A percentile compares a stretch with the other conserved stretches of the same genome.
These are phyloP conservation scores for Verticillium alfalfae DNA, from an alignment of 2,329 filamentous ascomycete species.

Conservation along the genomic window DNA sequence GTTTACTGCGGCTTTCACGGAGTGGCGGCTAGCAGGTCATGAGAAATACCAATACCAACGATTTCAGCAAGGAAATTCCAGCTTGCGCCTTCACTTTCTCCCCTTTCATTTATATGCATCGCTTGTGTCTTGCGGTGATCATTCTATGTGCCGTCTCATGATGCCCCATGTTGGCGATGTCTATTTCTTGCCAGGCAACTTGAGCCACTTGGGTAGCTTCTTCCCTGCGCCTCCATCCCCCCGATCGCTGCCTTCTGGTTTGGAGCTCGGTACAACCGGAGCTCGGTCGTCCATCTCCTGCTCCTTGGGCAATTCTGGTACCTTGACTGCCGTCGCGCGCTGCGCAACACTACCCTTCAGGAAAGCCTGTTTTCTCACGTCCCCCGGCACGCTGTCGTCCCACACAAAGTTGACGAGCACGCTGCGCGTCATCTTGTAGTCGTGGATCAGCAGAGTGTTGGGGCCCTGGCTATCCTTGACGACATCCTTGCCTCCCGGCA, in stretches of 20 bases:
- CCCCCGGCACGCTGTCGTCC: constrained; percentile 56
- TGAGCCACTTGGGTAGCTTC: constrained; percentile 65
- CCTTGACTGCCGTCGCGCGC: constrained; percentile 61
- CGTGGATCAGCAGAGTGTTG: constrained; percentile 59
- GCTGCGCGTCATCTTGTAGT: constrained; percentile 63
- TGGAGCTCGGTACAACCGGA: constrained; percentile 27
- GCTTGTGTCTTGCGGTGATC: neutral
- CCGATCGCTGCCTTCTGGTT: constrained; percentile 28
- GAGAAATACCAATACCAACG: constrained; percentile 3
- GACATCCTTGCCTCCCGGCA: constrained; percentile 47
- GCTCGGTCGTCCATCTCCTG: constrained; percentile 29
- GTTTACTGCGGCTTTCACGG: neutral
- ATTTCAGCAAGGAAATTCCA: neutral
- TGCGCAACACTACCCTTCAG: constrained; percentile 53
- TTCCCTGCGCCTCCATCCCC: constrained; percentile 28
- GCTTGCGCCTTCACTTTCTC: neutral
- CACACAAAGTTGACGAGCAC: constrained; percentile 74
- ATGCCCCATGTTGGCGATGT: neutral
- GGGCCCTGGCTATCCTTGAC: constrained; percentile 41
- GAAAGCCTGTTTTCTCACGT: constrained; percentile 50
- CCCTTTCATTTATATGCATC: neutral
- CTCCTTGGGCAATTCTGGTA: constrained; percentile 47
- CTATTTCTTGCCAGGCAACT: constrained; percentile 66
- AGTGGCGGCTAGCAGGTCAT: neutral
- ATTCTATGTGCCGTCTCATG: neutral